Conservation (phyloP, 2,329 filamentous ascomycete genomes). For the Trematosphaeria pertusa region DNA sequence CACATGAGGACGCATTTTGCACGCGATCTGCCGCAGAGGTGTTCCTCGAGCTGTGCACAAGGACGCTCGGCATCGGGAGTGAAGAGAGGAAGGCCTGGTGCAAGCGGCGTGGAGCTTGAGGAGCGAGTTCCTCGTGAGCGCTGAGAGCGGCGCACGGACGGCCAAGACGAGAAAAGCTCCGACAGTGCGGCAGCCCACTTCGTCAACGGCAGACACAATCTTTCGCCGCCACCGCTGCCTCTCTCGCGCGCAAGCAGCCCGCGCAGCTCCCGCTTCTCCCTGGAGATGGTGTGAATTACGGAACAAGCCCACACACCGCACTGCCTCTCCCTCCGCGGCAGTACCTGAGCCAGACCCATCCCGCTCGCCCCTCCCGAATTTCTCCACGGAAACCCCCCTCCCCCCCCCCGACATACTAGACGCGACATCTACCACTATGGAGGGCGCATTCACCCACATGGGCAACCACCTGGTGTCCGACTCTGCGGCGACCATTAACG, state of each 20-base stretch:
- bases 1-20: conserved; percentile 1
- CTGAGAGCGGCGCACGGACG: neutral
- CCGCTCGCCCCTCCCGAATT: conserved; percentile 9
- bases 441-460: conserved; percentile 86
- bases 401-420: conserved; percentile 4
- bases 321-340: conserved; percentile 5
- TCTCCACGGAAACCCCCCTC: conserved; percentile 8
- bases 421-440: conserved; percentile 64
- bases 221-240: conserved; percentile 26
- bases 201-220: conserved; percentile 12
- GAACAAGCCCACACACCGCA: conserved; percentile 1
- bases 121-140: neutral
- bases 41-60: neutral
- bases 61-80: too few species aligned
- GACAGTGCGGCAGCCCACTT: conserved; percentile 16
- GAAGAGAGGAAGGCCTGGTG: neutral
- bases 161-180: conserved; percentile 11
- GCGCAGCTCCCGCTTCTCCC: conserved; percentile 16
- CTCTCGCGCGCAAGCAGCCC: conserved; percentile 26
- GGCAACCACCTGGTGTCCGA: conserved; percentile 87
- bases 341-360: neutral
- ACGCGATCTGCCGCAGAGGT: neutral
- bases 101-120: neutral
- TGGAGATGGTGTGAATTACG: conserved; percentile 37
- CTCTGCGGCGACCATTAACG: conserved; percentile 86